Evolutionary conservation across 306 rosid genomes (phyloP).

Genomic region (Fragaria ananassa): DNA sequence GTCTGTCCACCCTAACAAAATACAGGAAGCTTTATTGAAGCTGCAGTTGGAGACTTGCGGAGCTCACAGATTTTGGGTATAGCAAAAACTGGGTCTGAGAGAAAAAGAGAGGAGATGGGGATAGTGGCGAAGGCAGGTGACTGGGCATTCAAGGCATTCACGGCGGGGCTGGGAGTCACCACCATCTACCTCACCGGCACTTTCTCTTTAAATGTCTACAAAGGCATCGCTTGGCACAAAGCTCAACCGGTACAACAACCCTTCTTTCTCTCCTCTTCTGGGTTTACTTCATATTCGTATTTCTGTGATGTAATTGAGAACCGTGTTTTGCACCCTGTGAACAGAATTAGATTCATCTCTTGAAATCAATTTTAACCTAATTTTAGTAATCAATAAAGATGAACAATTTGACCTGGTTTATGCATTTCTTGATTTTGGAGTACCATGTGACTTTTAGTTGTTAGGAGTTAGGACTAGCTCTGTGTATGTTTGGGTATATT

Average conservation of each 20-base stretch:
- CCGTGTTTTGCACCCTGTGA: background rate
- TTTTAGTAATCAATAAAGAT: background rate
- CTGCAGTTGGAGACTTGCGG: no score
- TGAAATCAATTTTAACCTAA: background rate
- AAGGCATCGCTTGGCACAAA: constrained; percentile 84
- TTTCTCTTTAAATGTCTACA: constrained; percentile 69
- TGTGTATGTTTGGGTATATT: background rate
- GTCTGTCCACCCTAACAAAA: background rate
- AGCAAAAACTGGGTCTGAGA: background rate
- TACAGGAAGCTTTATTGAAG: background rate
- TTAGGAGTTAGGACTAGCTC: background rate
- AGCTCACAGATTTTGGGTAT: background rate
- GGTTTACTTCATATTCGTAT: background rate
- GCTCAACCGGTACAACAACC: constrained; percentile 53
- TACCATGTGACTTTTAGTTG: background rate
- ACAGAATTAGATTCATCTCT: background rate
- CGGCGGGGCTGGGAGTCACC: constrained; percentile 62
- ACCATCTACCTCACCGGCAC: constrained; percentile 73
- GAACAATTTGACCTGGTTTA: background rate
- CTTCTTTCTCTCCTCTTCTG: background rate
- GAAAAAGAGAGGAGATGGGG: constrained; percentile 44
- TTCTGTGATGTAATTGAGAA: background rate
- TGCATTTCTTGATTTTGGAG: background rate
- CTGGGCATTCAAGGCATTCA: constrained; percentile 73
- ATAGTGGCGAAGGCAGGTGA: constrained; percentile 61